Evolutionary conservation across 2,329 filamentous ascomycete genomes (phyloP).

Genomic region (Sphaceloma murrayae): DNA sequence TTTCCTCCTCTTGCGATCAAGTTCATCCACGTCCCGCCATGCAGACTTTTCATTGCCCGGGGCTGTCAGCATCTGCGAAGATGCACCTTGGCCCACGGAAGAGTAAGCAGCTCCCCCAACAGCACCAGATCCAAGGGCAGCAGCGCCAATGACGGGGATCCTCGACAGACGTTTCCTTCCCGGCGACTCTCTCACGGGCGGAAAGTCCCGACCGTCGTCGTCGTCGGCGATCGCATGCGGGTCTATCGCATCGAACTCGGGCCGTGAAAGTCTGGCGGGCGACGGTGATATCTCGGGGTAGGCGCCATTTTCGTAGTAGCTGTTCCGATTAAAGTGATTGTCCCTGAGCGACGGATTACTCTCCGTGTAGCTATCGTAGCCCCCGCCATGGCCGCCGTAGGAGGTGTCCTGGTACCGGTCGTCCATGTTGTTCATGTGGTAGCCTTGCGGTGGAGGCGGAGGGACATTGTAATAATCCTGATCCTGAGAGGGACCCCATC

Average conservation of each 20-base stretch:
- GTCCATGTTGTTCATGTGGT: slow-evolving; percentile 12
- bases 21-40: slow-evolving; percentile 52
- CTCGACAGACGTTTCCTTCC: slow-evolving; percentile 20
- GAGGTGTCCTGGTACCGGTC: slow-evolving; percentile 12
- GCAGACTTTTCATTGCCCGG: slow-evolving; percentile 51
- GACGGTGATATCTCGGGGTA: slow-evolving; percentile 14
- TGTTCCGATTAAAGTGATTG: slow-evolving; percentile 16
- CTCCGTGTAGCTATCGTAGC: background rate
- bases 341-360: slow-evolving; percentile 9
- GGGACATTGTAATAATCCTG: slow-evolving; percentile 13
- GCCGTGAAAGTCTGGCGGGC: slow-evolving; percentile 15
- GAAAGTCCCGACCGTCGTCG: slow-evolving; percentile 19
- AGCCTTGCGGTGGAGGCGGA: slow-evolving; percentile 4
- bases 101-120: slow-evolving; percentile 33
- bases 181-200: slow-evolving; percentile 48
- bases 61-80: slow-evolving; percentile 24
- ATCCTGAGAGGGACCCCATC: slow-evolving; percentile 10
- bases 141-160: slow-evolving; percentile 24
- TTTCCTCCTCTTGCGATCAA: slow-evolving; percentile 55
- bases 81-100: slow-evolving; percentile 26
- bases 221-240: slow-evolving; percentile 16
- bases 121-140: slow-evolving; percentile 38
- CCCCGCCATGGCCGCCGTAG: slow-evolving; percentile 7
- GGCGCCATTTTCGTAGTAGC: slow-evolving; percentile 14
- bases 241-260: slow-evolving; percentile 14